Percentiles rank a stretch among this genome's conserved stretches.
These are phyloP conservation scores for Ophiocordyceps camponoti-floridani DNA, from an alignment of 2,329 filamentous ascomycete genomes.

Conservation along the genomic window DNA sequence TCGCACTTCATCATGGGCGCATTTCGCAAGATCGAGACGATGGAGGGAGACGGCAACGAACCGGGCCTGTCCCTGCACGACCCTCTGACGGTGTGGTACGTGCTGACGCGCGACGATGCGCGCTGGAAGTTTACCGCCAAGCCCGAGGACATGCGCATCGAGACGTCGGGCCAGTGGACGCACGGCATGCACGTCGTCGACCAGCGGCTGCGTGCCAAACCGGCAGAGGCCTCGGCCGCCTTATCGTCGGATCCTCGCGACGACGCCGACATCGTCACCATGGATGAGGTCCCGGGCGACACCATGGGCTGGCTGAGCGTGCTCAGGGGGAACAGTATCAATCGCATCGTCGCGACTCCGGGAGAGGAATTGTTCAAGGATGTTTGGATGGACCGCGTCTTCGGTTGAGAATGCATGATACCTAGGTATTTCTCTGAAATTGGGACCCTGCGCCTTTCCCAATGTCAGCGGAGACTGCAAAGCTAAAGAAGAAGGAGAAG, in stretches of 20 bases:
- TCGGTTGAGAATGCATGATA: constrained; percentile 19
- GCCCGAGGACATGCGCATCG: constrained; percentile 71
- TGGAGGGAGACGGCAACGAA: constrained; percentile 39
- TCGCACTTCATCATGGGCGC: constrained; percentile 53
- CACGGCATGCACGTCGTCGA: constrained; percentile 81
- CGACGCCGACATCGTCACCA: constrained; percentile 18
- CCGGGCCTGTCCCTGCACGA: constrained; percentile 56
- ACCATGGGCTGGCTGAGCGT: constrained; percentile 57
- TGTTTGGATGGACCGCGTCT: constrained; percentile 47
- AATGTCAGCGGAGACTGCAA: not conserved
- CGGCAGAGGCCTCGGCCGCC: constrained; percentile 21
- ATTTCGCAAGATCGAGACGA: constrained; percentile 47
- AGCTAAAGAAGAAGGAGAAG: not conserved
- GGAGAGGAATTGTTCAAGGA: constrained; percentile 49
- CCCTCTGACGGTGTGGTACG: constrained; percentile 64
- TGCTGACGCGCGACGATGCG: constrained; percentile 41
- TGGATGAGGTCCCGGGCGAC: constrained; percentile 48
- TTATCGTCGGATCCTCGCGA: constrained; percentile 22
- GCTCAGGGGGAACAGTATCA: constrained; percentile 61
- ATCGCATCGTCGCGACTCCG: constrained; percentile 52
- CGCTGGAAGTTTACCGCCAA: constrained; percentile 37
- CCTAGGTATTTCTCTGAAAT: not conserved
- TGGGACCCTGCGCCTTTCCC: not conserved
- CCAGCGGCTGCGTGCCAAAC: constrained; percentile 40
- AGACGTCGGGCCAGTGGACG: constrained; percentile 88